A percentile compares a stretch with the other conserved stretches of the same genome.
Conservation (phyloP, 1,284 basidiomycete species). For the Porodaedalea pini region DNA sequence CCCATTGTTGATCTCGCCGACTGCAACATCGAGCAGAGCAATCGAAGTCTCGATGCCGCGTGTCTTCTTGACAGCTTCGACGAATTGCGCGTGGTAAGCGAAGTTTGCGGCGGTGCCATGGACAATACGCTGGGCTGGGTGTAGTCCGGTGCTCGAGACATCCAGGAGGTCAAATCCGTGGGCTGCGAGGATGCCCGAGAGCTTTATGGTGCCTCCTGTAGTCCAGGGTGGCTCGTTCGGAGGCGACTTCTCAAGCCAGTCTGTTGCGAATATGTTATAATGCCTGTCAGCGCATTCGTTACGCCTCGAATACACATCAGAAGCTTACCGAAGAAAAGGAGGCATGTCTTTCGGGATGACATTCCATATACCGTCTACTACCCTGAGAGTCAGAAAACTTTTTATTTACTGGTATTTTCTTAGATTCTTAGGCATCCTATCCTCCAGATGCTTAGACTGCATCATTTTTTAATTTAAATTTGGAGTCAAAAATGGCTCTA, state of each 20-base stretch:
- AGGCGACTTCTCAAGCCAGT: constrained; percentile 50
- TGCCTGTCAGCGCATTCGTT: constrained; percentile 33
- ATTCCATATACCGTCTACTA: constrained; percentile 39
- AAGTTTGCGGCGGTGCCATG: constrained; percentile 34
- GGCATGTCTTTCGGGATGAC: constrained; percentile 41
- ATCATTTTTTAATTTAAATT: too few relatives aligned
- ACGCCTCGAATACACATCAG: constrained; percentile 33
- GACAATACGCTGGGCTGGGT: constrained; percentile 38
- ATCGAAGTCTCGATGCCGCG: constrained; percentile 25
- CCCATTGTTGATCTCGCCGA: constrained; percentile 46
- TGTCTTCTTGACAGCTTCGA: constrained; percentile 27
- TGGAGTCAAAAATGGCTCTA: too few relatives aligned
- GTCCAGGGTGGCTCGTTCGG: constrained; percentile 48
- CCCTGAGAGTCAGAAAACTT: constrained; percentile 46
- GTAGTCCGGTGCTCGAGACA: constrained; percentile 50
- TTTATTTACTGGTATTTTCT: too few relatives aligned
- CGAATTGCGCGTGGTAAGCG: neutral
- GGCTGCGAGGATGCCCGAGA: constrained; percentile 47
- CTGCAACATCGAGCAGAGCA: constrained; percentile 39
- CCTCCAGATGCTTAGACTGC: too few relatives aligned
- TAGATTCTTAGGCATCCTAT: too few relatives aligned
- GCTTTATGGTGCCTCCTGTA: constrained; percentile 48
- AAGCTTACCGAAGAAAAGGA: constrained; percentile 50
- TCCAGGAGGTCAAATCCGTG: constrained; percentile 58
- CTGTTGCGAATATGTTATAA: constrained; percentile 48